Base-by-base conservation (phyloP, 352 stramenopile species). In the Phytopythium oedochilum region DNA sequence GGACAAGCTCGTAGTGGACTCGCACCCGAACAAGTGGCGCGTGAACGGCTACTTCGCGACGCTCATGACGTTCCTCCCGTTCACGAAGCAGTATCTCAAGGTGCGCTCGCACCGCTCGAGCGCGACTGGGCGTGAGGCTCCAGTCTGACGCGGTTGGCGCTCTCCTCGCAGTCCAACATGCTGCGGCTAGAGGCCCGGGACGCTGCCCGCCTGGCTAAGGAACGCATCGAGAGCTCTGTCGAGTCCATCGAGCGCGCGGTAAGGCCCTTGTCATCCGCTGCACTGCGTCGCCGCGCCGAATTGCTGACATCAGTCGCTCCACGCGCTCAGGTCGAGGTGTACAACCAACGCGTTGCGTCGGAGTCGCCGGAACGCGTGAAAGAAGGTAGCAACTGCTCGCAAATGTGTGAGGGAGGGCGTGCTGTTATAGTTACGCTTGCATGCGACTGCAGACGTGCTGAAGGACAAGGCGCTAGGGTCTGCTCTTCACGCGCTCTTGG, bases 1-100 rank as follows among this genome's bases (percentile, higher is more conserved):
- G 26, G 85, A 95, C 54, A 78, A 76, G 18, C 60, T 91, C 17
- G 85, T 93, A 29, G 85, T 95, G 32, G 78, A 90, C 45, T 67
- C 85, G 9, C 85, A 95, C 59, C 85, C 85, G 28, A 92, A 95
- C 62, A 89, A 90, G 59, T 95, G 85, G 85, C 78, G 85, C 18
- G 85, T 95, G 56, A 95, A 90, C 59, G 85, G 85, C 20, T 95
- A 95, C 54, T 93, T 95, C 62, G 80, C 83, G 17, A 92, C 83
- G 53, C 66, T 95, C 29, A 93, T 93, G 85, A 86, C 76, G 40
- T 95, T 95, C 57, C 59, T 95, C 40, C 85, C 85, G 31, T 95
- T 92, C 57, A 95, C 85, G 2, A 95, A 95, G 57, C 84, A 91
- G 57, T 92, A 91, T 32, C 55, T 95, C 22, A 91, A 92, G 71